A percentile compares a stretch with the other conserved stretches of the same genome.
Conservation (phyloP, 1,284 basidiomycete genomes). For the Cryptococcus sp. region DNA sequence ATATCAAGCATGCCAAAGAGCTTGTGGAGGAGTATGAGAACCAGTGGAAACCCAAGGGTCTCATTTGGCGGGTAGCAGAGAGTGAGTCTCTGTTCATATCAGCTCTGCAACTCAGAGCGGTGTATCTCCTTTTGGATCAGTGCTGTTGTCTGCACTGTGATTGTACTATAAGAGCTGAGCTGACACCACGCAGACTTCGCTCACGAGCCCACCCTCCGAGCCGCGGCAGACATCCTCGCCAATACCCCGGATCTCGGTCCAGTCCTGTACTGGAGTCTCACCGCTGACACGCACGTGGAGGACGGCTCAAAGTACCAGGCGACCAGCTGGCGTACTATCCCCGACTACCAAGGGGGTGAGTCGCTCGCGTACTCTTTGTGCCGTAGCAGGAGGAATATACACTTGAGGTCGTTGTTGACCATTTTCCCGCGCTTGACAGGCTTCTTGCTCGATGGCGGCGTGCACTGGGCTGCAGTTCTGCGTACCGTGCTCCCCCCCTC, state of each 20-base stretch:
- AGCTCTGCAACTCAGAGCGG: not conserved
- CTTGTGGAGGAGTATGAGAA: constrained; percentile 69
- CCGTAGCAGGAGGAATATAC: not conserved
- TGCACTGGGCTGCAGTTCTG: constrained; percentile 46
- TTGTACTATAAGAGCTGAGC: not conserved
- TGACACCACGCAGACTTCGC: constrained; percentile 60
- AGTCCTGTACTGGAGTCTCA: constrained; percentile 50
- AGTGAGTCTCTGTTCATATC: constrained; percentile 52
- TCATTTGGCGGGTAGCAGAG: constrained; percentile 84
- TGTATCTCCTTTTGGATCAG: not conserved
- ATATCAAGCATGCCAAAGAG: constrained; percentile 64
- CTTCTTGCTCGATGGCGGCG: constrained; percentile 54
- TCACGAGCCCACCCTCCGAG: constrained; percentile 64
- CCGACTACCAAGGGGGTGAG: constrained; percentile 78
- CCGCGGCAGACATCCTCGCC: constrained; percentile 62
- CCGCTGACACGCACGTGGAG: constrained; percentile 62
- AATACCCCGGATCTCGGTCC: constrained; percentile 64
- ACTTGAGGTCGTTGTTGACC: not conserved
- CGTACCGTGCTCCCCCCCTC: constrained; percentile 48
- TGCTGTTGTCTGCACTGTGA: no score
- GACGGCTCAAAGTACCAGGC: constrained; percentile 72
- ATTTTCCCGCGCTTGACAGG: constrained; percentile 13
- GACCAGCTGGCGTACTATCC: constrained; percentile 76
- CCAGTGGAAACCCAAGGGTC: constrained; percentile 65
- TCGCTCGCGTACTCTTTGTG: not conserved